Conservation (phyloP, 2,329 filamentous ascomycete genomes). For the Pseudocercospora crystallina region DNA sequence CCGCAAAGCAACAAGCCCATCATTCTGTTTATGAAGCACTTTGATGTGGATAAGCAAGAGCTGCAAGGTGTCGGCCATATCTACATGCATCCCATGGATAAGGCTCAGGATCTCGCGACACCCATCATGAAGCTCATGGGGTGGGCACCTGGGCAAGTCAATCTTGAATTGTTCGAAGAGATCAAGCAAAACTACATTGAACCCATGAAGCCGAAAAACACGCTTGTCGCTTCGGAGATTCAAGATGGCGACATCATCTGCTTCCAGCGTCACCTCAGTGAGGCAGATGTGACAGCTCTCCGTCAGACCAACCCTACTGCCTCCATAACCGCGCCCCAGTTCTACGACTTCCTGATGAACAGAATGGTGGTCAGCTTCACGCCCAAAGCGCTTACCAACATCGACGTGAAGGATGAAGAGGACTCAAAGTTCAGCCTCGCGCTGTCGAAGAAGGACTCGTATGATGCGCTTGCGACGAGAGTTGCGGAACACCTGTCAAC, state of each 20-base stretch:
- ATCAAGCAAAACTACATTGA: constrained; percentile 99
- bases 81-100: constrained; percentile 84
- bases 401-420: constrained; percentile 40
- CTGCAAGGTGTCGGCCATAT: constrained; percentile 77
- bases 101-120: constrained; percentile 78
- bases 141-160: constrained; percentile 68
- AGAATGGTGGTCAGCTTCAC: constrained; percentile 77
- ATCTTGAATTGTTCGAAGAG: constrained; percentile 82
- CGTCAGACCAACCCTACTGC: constrained; percentile 31
- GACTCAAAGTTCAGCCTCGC: constrained; percentile 71
- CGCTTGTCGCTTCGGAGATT: constrained; percentile 85
- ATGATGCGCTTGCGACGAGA: constrained; percentile 81
- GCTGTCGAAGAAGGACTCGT: constrained; percentile 83
- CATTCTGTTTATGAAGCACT: constrained; percentile 89
- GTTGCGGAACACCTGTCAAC: constrained; percentile 70
- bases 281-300: constrained; percentile 33
- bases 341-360: constrained; percentile 87
- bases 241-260: constrained; percentile 97
- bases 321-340: constrained; percentile 43
- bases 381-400: constrained; percentile 53
- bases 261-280: constrained; percentile 69
- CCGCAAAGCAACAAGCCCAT: constrained; percentile 55
- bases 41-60: constrained; percentile 74
- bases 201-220: constrained; percentile 79
- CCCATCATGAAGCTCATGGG: constrained; percentile 79